Evolutionary conservation across 1,139 yeast species (phyloP).

Genomic region (Lodderomyces oxycetoniae): DNA sequence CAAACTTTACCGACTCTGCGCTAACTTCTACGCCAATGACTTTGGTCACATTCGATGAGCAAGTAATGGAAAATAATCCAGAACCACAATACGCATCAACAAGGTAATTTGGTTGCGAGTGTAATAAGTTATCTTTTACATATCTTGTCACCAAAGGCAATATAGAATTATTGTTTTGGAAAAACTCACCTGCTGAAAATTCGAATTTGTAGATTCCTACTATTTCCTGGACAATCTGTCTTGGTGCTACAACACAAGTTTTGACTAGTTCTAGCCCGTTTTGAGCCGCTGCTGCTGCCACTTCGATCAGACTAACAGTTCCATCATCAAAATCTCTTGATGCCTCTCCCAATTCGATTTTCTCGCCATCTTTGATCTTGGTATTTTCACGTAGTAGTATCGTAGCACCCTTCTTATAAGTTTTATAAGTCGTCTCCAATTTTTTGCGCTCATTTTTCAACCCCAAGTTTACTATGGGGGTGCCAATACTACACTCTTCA

Average conservation of each 20-base stretch:
- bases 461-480: constrained; percentile 69
- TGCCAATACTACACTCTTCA: constrained; percentile 91
- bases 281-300: constrained; percentile 6
- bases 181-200: constrained; percentile 91
- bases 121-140: constrained; percentile 64
- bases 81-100: constrained; percentile 99
- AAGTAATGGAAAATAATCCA: constrained; percentile 85
- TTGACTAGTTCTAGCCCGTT: constrained; percentile 25
- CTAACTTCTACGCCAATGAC: constrained; percentile 95
- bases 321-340: constrained; percentile 41
- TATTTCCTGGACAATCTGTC: constrained; percentile 76
- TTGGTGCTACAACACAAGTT: constrained; percentile 62
- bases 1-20: constrained; percentile 86
- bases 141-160: constrained; percentile 76
- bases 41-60: constrained; percentile 70
- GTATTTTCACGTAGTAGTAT: constrained; percentile 78
- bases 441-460: constrained; percentile 63
- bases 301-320: constrained; percentile 25
- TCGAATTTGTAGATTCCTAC: constrained; percentile 72
- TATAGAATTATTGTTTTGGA: constrained; percentile 92
- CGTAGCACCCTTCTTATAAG: constrained; percentile 82
- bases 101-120: constrained; percentile 54
- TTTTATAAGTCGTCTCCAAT: constrained; percentile 45
- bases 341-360: constrained; percentile 27
- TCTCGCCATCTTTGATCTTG: constrained; percentile 16